Evolutionary conservation across 1,139 yeast genomes (phyloP).

Genomic region (Sporopachydermia cereana): DNA sequence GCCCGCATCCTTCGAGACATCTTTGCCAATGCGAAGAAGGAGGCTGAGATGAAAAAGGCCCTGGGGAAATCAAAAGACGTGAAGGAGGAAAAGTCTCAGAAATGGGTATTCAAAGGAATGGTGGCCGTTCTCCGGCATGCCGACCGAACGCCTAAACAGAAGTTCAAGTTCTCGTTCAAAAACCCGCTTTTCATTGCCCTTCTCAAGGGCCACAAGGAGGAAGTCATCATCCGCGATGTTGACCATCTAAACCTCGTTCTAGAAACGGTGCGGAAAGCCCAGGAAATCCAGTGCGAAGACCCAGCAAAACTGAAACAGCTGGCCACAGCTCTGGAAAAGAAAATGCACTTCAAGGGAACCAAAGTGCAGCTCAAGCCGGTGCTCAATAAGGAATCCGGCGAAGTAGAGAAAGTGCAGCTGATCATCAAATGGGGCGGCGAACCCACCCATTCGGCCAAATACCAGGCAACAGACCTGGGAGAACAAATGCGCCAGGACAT

Average conservation of each 20-base stretch:
- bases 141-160: constrained; percentile 98
- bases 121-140: constrained; percentile 93
- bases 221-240: constrained; percentile 86
- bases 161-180: constrained; percentile 88
- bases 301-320: constrained; percentile 62
- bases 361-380: constrained; percentile 93
- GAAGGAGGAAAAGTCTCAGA: constrained; percentile 73
- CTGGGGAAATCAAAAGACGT: constrained; percentile 17
- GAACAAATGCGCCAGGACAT: constrained; percentile 92
- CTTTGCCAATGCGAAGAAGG: constrained; percentile 48
- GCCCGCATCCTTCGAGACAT: constrained; percentile 66
- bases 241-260: constrained; percentile 77
- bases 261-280: constrained; percentile 75
- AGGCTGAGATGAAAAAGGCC: constrained; percentile 32
- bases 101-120: constrained; percentile 93
- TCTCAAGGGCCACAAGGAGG: constrained; percentile 89
- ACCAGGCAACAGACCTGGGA: constrained; percentile 91
- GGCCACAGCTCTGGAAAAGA: constrained; percentile 76
- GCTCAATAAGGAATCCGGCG: constrained; percentile 46
- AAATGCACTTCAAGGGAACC: constrained; percentile 87
- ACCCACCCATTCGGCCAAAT: constrained; percentile 94
- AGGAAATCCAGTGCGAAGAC: constrained; percentile 70
- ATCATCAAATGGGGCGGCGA: constrained; percentile 99
- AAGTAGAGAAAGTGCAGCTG: constrained; percentile 90
- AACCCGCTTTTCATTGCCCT: constrained; percentile 78